A percentile compares a stretch with the other conserved stretches of the same genome.
phyloP scores from a whole-genome alignment of 192 early-diverging fungal genomes.

The Backusella psychrophila region DNA sequence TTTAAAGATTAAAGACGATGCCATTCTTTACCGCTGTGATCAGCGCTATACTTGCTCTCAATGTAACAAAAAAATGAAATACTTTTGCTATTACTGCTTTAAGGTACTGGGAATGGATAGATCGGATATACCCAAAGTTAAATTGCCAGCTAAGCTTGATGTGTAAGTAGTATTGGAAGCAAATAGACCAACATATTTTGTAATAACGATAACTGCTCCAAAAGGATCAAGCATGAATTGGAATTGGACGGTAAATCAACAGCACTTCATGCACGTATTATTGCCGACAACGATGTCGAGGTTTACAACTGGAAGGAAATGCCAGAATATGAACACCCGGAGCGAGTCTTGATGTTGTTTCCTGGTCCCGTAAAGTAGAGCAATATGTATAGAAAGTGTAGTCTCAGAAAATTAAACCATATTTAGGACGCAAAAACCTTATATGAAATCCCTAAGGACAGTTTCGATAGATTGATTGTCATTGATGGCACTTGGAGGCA shows the following conservation, averaged over 20 bases:
- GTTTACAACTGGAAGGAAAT: conserved; percentile 57
- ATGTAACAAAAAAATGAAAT: conserved; percentile 65
- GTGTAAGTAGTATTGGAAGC: conserved; percentile 45
- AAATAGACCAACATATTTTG: background rate
- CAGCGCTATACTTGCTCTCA: conserved; percentile 41
- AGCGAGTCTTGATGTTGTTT: conserved; percentile 74
- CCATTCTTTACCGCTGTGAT: background rate
- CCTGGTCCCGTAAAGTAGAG: conserved; percentile 67
- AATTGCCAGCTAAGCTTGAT: conserved; percentile 71
- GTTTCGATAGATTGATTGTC: conserved; percentile 79
- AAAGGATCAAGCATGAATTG: conserved; percentile 71
- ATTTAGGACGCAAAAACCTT: conserved; percentile 66
- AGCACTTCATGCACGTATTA: conserved; percentile 77
- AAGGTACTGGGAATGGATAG: conserved; percentile 47
- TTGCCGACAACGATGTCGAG: conserved; percentile 66
- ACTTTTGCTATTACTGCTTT: conserved; percentile 75
- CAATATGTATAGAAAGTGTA: background rate
- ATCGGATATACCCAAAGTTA: conserved; percentile 54
- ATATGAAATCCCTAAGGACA: conserved; percentile 57
- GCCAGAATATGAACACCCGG: conserved; percentile 60
- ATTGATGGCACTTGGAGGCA: conserved; percentile 98
- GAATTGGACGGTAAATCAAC: conserved; percentile 89
- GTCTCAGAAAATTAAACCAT: background rate
- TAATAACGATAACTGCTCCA: background rate
- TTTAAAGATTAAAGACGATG: conserved; percentile 16